Base-by-base conservation (phyloP, 768 basidiomycete genomes). In the Zangia roseola region DNA sequence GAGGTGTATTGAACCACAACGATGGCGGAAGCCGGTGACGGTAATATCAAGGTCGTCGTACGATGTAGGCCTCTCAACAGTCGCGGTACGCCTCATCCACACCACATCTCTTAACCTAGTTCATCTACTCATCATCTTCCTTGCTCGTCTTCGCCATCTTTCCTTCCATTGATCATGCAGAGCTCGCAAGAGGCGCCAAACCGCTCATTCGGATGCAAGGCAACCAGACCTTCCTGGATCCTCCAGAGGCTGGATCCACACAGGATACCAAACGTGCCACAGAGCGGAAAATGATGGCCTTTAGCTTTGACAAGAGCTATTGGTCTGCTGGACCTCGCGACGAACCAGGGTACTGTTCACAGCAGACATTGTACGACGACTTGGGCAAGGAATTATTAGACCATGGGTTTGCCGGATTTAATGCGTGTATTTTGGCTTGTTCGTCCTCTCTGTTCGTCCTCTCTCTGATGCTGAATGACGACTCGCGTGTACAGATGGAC, bases 401-500 rank as follows among this genome's bases (percentile, higher is more conserved):
- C 68, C 94, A 98, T 67, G 87, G 91, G 36, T 98, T 99, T 71
- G 74, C 88, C 30, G 95, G 95, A 24, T 98, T 97, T 71, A 97
- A 98, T 77, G 91, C 94, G 40, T 97, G 94, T 79, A 97, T 99
- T 71, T 79, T 99, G 66, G 95, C 97, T 70, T 98, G 94, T 97
- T 41, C 35, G n/a, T 10, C 28, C n/a, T 9, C 13, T 17, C 28
- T 19, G 3, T 26, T 8, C 28, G 25, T 42, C 10, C 26, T 23
- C 45, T 39, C 38, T 12, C 13, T 36, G 17, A 4, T 31, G 25
- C 48, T 50, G 24, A 56, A 17, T 26, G 14, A 24, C 37, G 14
- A 6, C 38, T 24, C 43, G 23, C 23, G 40, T 25, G 21, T 37
- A 20, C 40, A 81, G 79, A 81, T 76, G 91, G 91, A 62, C 91